Conservation (phyloP, 139 green algal genomes). For the Tetraselmis chui region DNA sequence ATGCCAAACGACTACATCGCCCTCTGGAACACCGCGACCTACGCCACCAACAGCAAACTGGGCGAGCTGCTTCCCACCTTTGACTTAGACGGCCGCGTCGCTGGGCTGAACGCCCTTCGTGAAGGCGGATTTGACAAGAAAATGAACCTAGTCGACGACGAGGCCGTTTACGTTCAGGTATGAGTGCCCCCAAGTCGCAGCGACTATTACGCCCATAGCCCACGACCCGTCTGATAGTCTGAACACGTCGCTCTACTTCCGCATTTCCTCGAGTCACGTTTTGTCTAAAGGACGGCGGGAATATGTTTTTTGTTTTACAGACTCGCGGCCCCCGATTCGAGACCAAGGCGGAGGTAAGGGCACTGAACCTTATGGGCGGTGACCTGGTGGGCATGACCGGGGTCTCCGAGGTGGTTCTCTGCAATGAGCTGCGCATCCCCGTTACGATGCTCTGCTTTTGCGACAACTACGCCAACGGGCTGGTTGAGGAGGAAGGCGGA, state of each 20-base stretch:
- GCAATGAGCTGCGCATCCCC: conserved; percentile 2
- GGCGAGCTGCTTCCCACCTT: conserved; percentile 3
- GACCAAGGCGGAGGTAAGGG: neutral
- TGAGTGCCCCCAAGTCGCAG: too few species aligned
- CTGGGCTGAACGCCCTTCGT: neutral
- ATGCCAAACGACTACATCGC: conserved; percentile 3
- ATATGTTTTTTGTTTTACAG: too few species aligned
- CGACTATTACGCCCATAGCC: too few species aligned
- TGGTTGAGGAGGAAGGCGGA: neutral
- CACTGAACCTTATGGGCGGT: neutral
- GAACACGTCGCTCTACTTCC: too few species aligned
- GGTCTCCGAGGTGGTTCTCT: conserved; percentile 1
- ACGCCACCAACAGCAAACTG: neutral
- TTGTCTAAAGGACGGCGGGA: too few species aligned
- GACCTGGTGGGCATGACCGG: conserved; percentile 3
- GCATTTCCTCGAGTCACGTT: too few species aligned
- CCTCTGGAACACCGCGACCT: conserved; percentile 1
- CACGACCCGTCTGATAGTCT: too few species aligned
- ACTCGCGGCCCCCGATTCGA: neutral
- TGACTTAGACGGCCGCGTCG: neutral
- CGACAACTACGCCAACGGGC: conserved; percentile 4
- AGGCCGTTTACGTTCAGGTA: conserved; percentile 2
- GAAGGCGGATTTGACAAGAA: neutral
- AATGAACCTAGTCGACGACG: neutral
- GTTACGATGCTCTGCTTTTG: conserved; percentile 4